A percentile compares a stretch with the other conserved stretches of the same genome.
Conservation (phyloP, 208 protist genomes). For the Strigomonas culicis region DNA sequence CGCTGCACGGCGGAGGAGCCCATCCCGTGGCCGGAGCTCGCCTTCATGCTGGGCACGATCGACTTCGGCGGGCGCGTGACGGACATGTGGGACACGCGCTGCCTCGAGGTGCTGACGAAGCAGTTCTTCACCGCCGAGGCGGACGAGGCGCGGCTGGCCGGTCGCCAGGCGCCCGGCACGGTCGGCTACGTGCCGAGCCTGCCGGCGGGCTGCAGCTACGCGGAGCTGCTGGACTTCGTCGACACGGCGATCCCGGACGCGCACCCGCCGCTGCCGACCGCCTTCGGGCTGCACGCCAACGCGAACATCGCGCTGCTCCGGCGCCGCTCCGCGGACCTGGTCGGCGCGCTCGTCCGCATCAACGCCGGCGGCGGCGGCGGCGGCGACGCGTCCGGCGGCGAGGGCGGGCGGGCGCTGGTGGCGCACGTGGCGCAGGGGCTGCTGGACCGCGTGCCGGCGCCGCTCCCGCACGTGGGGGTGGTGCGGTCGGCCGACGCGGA, state of each 20-base stretch:
- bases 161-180: constrained; percentile 25
- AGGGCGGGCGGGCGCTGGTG: constrained; percentile 47
- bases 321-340: constrained; percentile 37
- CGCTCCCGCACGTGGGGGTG: constrained; percentile 31
- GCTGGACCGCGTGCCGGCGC: constrained; percentile 45
- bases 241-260: constrained; percentile 44
- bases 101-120: constrained; percentile 68
- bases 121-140: constrained; percentile 66
- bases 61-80: constrained; percentile 95
- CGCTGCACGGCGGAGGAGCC: constrained; percentile 22
- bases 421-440: constrained; percentile 45
- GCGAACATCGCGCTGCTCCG: constrained; percentile 89
- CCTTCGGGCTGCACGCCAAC: constrained; percentile 95
- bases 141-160: constrained; percentile 21
- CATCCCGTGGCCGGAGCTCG: constrained; percentile 76
- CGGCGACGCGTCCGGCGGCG: constrained; percentile 27
- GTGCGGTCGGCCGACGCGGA: constrained; percentile 34
- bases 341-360: constrained; percentile 46
- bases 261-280: constrained; percentile 58
- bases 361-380: constrained; percentile 37
- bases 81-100: constrained; percentile 85
- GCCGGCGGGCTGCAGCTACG: constrained; percentile 34
- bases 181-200: constrained; percentile 57
- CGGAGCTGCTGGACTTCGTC: constrained; percentile 52
- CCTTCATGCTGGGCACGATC: constrained; percentile 91